A percentile compares a stretch with the other conserved stretches of the same genome.
Evolutionary conservation across 192 early-diverging fungal genomes (phyloP).

Genomic region (Rhizoclosmatium globosum): DNA sequence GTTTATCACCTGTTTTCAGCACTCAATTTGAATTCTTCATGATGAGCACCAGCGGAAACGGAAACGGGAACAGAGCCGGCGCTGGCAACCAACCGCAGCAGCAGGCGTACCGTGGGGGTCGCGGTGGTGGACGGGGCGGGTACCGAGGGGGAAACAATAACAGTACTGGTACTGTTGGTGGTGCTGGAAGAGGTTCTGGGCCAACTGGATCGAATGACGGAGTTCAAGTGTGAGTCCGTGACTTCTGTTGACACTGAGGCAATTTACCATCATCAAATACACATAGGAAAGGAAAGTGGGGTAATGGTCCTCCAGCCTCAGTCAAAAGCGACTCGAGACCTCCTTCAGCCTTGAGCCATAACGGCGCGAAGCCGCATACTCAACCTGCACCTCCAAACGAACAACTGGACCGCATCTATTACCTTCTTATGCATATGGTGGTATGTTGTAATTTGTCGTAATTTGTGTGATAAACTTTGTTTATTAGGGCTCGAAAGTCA

Average conservation of each 20-base stretch:
- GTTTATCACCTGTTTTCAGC: no score
- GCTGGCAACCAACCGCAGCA: background rate
- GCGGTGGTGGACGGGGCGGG: background rate
- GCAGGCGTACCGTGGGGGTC: background rate
- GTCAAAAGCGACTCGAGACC: slow-evolving; percentile 10
- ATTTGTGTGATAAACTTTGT: background rate
- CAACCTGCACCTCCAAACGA: slow-evolving; percentile 10
- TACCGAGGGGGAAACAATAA: background rate
- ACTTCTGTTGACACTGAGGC: no score
- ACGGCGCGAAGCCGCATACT: background rate
- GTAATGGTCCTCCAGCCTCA: slow-evolving; percentile 18
- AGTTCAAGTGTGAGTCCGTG: no score
- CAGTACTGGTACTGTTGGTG: background rate
- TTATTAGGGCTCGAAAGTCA: slow-evolving; percentile 70
- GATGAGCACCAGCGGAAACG: background rate
- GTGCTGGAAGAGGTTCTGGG: background rate
- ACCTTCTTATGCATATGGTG: slow-evolving; percentile 69
- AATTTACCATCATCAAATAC: background rate
- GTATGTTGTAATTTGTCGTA: slow-evolving; percentile 52
- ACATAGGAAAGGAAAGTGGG: slow-evolving; percentile 33
- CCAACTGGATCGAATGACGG: background rate
- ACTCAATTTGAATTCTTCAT: background rate
- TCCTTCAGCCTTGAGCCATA: background rate
- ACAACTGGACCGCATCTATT: slow-evolving; percentile 71
- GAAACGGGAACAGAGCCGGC: background rate